Evolutionary conservation across 768 basidiomycete species (phyloP).

Genomic region (Pleurotus tuoliensis): DNA sequence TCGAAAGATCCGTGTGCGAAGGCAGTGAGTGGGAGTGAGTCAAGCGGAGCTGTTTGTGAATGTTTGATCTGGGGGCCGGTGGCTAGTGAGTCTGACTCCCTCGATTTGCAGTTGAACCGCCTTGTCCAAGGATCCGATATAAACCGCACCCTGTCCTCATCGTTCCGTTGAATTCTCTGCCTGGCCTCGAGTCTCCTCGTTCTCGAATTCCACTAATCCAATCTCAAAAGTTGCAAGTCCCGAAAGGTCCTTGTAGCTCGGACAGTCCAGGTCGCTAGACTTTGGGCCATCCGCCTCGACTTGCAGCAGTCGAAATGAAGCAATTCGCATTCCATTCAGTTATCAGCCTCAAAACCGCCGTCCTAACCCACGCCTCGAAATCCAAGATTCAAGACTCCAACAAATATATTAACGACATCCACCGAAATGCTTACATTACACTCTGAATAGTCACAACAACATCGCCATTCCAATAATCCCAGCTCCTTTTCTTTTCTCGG

Average conservation of each 20-base stretch:
- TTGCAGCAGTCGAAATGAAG: conserved; percentile 36
- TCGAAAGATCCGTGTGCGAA: background rate
- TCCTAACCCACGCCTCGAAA: conserved; percentile 14
- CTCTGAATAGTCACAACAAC: conserved; percentile 28
- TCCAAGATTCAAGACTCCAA: conserved; percentile 15
- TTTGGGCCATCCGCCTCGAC: conserved; percentile 33
- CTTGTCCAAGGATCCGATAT: conserved; percentile 3
- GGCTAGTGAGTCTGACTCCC: background rate
- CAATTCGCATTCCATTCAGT: too few species aligned
- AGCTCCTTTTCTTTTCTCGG: conserved; percentile 17
- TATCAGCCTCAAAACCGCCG: conserved; percentile 12
- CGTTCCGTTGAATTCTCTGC: background rate
- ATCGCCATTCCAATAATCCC: conserved; percentile 22
- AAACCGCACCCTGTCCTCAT: background rate
- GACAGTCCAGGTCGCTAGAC: conserved; percentile 11
- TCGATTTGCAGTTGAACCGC: conserved; percentile 1
- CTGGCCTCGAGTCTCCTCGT: background rate
- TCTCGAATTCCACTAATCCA: background rate
- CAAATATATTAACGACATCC: conserved; percentile 12
- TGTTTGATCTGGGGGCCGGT: background rate
- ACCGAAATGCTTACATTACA: conserved; percentile 27
- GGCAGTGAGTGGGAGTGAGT: background rate
- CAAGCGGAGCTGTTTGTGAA: background rate
- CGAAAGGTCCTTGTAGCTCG: conserved; percentile 4
- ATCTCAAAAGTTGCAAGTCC: background rate